Conservation (phyloP, 2,329 filamentous ascomycete species). For the Tetracladium maxilliforme region DNA sequence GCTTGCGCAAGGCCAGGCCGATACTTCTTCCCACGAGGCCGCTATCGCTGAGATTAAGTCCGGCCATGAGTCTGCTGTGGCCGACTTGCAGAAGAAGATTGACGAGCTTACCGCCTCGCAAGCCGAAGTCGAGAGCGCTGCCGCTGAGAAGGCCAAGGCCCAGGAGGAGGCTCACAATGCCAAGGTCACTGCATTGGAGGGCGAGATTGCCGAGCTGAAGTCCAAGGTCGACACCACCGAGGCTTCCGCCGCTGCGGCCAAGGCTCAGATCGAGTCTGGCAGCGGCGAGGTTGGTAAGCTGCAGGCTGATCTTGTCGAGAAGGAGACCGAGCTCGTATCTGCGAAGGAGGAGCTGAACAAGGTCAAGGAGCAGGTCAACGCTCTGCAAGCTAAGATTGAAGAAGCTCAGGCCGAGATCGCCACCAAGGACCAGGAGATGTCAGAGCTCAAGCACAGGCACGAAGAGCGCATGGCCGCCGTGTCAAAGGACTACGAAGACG, state of each 20-base stretch:
- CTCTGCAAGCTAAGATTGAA: slow-evolving; percentile 26
- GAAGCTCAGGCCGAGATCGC: slow-evolving; percentile 27
- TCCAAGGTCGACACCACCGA: slow-evolving; percentile 23
- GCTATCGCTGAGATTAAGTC: slow-evolving; percentile 33
- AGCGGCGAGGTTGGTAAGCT: background rate
- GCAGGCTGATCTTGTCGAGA: slow-evolving; percentile 17
- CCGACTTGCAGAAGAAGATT: slow-evolving; percentile 38
- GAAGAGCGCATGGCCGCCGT: slow-evolving; percentile 40
- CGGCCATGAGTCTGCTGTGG: slow-evolving; percentile 29
- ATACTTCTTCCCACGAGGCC: slow-evolving; percentile 28
- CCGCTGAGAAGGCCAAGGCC: slow-evolving; percentile 23
- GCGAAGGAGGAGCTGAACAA: slow-evolving; percentile 17
- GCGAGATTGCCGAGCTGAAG: slow-evolving; percentile 34
- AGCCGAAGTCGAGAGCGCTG: slow-evolving; percentile 28
- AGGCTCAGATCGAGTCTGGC: background rate
- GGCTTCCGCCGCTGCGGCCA: background rate
- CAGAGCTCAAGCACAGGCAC: slow-evolving; percentile 33
- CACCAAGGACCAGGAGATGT: slow-evolving; percentile 18
- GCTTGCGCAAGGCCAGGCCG: slow-evolving; percentile 28
- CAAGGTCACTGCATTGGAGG: slow-evolving; percentile 4
- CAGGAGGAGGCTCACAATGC: slow-evolving; percentile 20
- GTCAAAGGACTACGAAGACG: slow-evolving; percentile 46
- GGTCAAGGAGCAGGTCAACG: slow-evolving; percentile 11
- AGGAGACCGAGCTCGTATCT: slow-evolving; percentile 24
- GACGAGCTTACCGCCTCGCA: slow-evolving; percentile 34